Conservation (phyloP, 2,329 filamentous ascomycete genomes). For the Kalaharituber pfeilii region DNA sequence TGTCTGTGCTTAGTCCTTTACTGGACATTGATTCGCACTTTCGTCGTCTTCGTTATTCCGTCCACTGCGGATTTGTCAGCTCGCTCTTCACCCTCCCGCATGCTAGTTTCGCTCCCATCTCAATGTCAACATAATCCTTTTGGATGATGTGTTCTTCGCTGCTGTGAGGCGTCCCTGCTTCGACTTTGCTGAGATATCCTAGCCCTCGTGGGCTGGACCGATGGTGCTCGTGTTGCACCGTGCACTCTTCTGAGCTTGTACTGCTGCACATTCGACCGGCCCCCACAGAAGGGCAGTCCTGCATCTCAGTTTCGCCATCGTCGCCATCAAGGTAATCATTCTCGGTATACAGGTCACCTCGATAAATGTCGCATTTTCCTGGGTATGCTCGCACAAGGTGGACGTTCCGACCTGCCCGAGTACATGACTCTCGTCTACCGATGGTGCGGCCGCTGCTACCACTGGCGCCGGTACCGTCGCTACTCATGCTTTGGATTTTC, state of each 20-base stretch:
- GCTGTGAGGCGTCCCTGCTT: neutral
- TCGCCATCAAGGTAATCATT: neutral
- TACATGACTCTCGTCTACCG: no score
- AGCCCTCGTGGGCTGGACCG: neutral
- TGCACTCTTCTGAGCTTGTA: no score
- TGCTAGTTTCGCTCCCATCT: no score
- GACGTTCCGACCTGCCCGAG: no score
- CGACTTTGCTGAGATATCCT: neutral
- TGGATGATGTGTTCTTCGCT: neutral
- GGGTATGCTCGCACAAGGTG: neutral
- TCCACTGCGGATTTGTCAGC: no score
- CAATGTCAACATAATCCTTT: no score
- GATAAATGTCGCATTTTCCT: neutral
- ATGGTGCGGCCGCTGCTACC: no score
- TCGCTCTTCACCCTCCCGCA: no score
- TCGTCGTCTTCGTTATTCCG: neutral
- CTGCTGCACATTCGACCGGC: no score
- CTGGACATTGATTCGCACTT: neutral
- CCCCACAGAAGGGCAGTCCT: neutral
- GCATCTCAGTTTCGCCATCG: no score
- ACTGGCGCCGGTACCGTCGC: neutral
- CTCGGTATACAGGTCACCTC: neutral
- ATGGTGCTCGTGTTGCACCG: no score
- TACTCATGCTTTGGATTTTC: neutral
- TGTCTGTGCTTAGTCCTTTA: neutral